Evolutionary conservation across 257 asterid species (phyloP), one percentile per base, ranked within the genome.

Genomic region (Misopates orontium): DNA sequence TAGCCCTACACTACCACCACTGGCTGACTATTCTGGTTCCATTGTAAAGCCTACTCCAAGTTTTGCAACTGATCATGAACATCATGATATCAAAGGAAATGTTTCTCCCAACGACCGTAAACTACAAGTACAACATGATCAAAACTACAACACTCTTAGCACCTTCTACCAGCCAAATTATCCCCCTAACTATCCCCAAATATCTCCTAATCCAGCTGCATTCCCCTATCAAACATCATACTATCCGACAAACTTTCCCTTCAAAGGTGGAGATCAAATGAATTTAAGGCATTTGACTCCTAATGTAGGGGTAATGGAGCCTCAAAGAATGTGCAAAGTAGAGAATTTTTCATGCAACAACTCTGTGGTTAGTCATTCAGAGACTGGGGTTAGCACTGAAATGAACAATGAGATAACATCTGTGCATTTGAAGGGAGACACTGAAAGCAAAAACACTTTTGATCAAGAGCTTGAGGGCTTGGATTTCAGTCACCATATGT

Each of bases 1-100:
- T 22, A 79, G 64, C 71, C 82, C 83, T 39, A 63, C 73, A 9
- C 68, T 87, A 0, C 95, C 95, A 9, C 85, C 83, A 56, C 55
- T 83, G 70, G 58, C 69, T 47, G 87, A 89, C 61, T 69, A 70
- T 42, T 78, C 79, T 5, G 42, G 57, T 40, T 39, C 58, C 14
- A 61, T 28, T 22, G 56, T 47, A 10, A 54, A 45, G 54, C 69
- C 31, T 53, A 21, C 28, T 36, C 8, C 42, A 36, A 73, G 56
- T 51, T 77, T 68, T 42, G 55, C 56, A 8, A 65, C 70, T 5
- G 50, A 60, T 17, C 8, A 28, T 28, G 73, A 66, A 21, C 72
- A 69, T 3, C 42, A 5, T n/a, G 75, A 69, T 21, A 19, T 64
- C 62, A 63, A 73, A 41, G 62, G 7, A 8, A 52, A 53, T 59